Evolutionary conservation across 768 basidiomycete genomes (phyloP), one percentile per base, ranked within the genome.

Genomic region (Tylopilus sp.): DNA sequence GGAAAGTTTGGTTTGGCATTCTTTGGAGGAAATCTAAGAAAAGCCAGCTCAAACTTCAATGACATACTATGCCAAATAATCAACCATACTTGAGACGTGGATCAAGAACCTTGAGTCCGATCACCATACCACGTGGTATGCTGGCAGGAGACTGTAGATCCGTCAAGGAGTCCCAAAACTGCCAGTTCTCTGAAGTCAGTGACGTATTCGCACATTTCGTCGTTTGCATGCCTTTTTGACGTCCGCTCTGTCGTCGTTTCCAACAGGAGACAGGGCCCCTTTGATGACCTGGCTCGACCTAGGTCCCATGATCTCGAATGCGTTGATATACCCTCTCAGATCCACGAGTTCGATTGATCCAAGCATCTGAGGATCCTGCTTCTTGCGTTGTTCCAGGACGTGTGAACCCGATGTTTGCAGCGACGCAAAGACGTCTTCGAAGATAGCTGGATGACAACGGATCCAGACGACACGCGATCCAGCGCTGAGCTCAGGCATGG

Each of bases 241-340:
- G 11, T 83, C 83, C 31, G 67, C 68, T 39, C 81, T 71, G 3
- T 75, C 68, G 39, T 84, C 78, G 6, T 73, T 69, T 4, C 69
- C 63, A 12, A 75, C 71, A 7, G 80, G 80, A 20, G 71, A 77
- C 40, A 88, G 61, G 1, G 79, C 81, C 22, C 86, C 85, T 59
- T 79, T 82, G 45, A 88, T 67, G 11, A 94, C 80, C 62, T 88
- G 86, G 48, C 78, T 89, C 0, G 88, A 77, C 63, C 83, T 88
- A 3, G 91, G 91, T 3, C 95, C 95, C 75, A 88, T 87, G 30
- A 98, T 80, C 66, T 98, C 95, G 59, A 95, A 95, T 6, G 83
- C 76, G 54, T 88, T 89, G 39, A 92, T 59, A 44, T 83, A 79
- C 2, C 81, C 82, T 49, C 86, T 73, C 43, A 94, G 66, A 64